Evolutionary conservation across 2,329 filamentous ascomycete genomes (phyloP).

Genomic region (Aspergillus latus): DNA sequence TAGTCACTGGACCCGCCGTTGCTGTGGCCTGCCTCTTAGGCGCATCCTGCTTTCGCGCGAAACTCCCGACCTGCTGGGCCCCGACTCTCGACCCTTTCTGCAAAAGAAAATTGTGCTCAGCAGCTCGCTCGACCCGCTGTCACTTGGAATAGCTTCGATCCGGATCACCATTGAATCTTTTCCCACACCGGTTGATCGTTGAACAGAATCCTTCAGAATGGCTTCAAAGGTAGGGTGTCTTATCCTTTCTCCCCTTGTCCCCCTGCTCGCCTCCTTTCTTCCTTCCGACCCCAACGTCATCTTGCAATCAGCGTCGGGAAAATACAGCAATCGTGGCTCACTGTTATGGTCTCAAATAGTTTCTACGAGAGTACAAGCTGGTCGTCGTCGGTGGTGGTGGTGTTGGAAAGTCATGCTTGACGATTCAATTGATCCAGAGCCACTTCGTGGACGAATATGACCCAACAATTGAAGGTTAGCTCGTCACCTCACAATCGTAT

Average conservation of each 20-base stretch:
- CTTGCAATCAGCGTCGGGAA: neutral
- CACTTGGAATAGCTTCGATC: conserved; percentile 25
- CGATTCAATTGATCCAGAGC: conserved; percentile 91
- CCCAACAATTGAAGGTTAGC: conserved; percentile 89
- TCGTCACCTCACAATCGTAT: conserved; percentile 23
- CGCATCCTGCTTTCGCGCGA: conserved; percentile 26
- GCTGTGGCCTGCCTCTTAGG: conserved; percentile 27
- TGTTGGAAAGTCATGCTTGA: conserved; percentile 98
- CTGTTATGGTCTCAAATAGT: conserved; percentile 50
- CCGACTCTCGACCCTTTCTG: conserved; percentile 28
- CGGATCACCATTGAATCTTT: conserved; percentile 18
- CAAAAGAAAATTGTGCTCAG: conserved; percentile 29
- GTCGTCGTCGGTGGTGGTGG: conserved; percentile 97
- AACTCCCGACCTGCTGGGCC: conserved; percentile 30
- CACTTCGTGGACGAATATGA: conserved; percentile 99
- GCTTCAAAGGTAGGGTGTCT: conserved; percentile 31
- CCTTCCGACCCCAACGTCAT: conserved; percentile 9
- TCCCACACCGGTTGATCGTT: conserved; percentile 13
- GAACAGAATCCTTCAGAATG: conserved; percentile 24
- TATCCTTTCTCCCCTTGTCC: conserved; percentile 5
- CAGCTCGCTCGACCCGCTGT: conserved; percentile 24
- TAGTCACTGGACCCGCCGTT: conserved; percentile 30
- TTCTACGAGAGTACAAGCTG: conserved; percentile 88
- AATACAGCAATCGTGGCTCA: conserved; percentile 24
- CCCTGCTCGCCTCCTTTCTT: conserved; percentile 9